Evolutionary conservation across 305 asterid genomes (phyloP).

Genomic region (Lippia alba): DNA sequence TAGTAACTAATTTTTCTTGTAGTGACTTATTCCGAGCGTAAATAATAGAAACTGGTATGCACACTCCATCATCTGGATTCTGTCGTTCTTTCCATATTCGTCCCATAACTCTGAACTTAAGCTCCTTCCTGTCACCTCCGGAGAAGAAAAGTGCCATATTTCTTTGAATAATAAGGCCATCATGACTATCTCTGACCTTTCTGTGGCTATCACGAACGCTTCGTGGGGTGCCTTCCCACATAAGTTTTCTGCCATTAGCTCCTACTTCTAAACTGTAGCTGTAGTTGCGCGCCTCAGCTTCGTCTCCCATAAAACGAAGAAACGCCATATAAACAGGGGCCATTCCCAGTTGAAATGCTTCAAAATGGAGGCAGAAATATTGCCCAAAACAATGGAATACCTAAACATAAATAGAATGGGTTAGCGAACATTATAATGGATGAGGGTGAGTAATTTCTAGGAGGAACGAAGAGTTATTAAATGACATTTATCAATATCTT

Average conservation of each 20-base stretch:
- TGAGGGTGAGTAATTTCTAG: not conserved
- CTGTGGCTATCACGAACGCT: constrained; percentile 85
- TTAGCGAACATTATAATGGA: not conserved
- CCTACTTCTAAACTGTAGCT: constrained; percentile 90
- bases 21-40: too few relatives aligned
- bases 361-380: constrained; percentile 84
- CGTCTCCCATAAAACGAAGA: constrained; percentile 88
- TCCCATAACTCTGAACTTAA: constrained; percentile 85
- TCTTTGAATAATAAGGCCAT: constrained; percentile 83
- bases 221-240: constrained; percentile 90
- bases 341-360: constrained; percentile 85
- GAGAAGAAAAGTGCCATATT: constrained; percentile 91
- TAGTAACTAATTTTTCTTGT: too few relatives aligned
- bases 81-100: constrained; percentile 86
- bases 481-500: too few relatives aligned
- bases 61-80: constrained; percentile 66
- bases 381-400: constrained; percentile 87
- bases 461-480: too few relatives aligned
- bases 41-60: too few relatives aligned
- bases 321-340: constrained; percentile 92
- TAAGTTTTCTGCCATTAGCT: constrained; percentile 76
- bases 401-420: constrained; percentile 37
- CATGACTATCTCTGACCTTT: constrained; percentile 85
- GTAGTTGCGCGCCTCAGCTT: constrained; percentile 76
- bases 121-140: constrained; percentile 85